A percentile compares a stretch with the other conserved stretches of the same genome.
Evolutionary conservation across 805 yeast genomes (phyloP).

Genomic region (Blastobotrys robertii): DNA sequence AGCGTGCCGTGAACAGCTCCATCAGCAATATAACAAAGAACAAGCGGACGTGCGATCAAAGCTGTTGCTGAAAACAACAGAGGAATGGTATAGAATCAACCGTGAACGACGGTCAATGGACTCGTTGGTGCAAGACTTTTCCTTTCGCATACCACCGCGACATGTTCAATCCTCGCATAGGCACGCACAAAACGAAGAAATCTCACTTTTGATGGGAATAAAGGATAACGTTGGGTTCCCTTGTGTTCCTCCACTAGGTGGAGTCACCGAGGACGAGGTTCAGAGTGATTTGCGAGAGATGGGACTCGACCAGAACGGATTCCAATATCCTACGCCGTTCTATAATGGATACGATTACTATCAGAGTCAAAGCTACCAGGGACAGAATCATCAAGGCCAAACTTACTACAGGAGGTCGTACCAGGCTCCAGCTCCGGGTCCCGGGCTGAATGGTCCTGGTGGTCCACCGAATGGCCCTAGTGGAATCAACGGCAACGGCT

Average conservation of each 20-base stretch:
- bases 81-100: constrained; percentile 85
- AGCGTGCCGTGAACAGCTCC: constrained; percentile 69
- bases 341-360: background rate
- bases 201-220: constrained; percentile 62
- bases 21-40: constrained; percentile 70
- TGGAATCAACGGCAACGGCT: too few relatives aligned
- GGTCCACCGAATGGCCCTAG: too few relatives aligned
- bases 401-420: too few relatives aligned
- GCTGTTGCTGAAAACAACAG: constrained; percentile 64
- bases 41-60: constrained; percentile 55
- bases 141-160: constrained; percentile 32
- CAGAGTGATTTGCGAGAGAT: constrained; percentile 61
- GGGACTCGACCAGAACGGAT: constrained; percentile 29
- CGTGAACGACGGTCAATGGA: constrained; percentile 81
- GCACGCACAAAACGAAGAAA: constrained; percentile 54
- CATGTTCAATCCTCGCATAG: constrained; percentile 54
- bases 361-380: background rate
- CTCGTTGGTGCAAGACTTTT: constrained; percentile 39
- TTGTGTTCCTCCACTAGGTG: constrained; percentile 59
- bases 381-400: too few relatives aligned
- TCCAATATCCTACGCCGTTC: background rate
- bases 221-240: constrained; percentile 68
- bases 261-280: constrained; percentile 63
- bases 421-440: too few relatives aligned
- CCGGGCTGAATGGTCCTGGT: too few relatives aligned